Base-by-base conservation (phyloP, 1,139 yeast genomes). In the Candida pseudoviswanathii region DNA sequence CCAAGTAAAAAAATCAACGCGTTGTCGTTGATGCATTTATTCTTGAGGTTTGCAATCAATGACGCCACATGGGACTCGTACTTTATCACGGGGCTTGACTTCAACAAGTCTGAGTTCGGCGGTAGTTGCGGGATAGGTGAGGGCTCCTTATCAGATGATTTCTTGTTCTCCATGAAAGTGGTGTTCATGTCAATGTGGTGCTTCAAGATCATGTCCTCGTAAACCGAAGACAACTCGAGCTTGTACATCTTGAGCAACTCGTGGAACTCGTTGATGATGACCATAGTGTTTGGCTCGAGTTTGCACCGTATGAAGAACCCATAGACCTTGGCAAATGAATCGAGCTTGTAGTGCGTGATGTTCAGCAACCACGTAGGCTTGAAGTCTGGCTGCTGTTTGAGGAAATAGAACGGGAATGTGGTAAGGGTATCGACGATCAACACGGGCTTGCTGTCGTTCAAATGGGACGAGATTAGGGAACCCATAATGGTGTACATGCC, bases 201-300 rank as follows among this genome's bases (percentile, higher is more conserved):
- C 48, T 67, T 66, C n/a, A 73, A 58, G 7, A 75, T 54, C 2
- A 62, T 50, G 45, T 72, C 75, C 55, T 75, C 78, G 51, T 74
- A 68, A 2, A 65, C 52, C 0, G 71, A 62, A 1, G 71, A 61
- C 10, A 74, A 50, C 50, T 75, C 75, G 26, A 69, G 56, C 45
- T 65, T 64, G 55, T 75, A 75, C 27, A 66, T 53, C 43, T 75
- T 78, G 6, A 73, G 46, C 11, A 70, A 45, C 41, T 73, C 75
- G 55, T 74, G 78, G 52, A 72, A 66, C 44, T 67, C 65, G 43
- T 68, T 60, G 11, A 75, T 54, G 1, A 75, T 50, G n/a, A 73
- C 52, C 29, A 68, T 34, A 44, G 52, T 45, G 46, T 61, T 33
- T 37, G 54, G 31, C 11, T 48, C 34, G n/a, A 55, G 22, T 2